phyloP scores from a whole-genome alignment of 148 eudicot genomes.

The Salicornia ramosissima region DNA sequence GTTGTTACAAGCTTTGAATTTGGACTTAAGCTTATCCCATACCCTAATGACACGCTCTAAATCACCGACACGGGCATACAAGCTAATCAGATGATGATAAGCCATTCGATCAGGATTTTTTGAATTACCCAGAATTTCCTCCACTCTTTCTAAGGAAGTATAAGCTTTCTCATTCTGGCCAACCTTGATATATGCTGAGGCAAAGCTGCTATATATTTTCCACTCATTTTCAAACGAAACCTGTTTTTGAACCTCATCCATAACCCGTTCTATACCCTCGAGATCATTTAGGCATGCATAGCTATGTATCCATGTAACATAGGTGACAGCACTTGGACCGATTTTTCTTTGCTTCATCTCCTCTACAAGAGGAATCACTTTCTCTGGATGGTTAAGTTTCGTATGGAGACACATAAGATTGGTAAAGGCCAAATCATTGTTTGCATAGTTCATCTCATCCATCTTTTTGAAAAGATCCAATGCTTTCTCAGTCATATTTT shows the following conservation, averaged over 20 bases:
- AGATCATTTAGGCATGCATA: slow-evolving; percentile 44
- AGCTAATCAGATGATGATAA: slow-evolving; percentile 49
- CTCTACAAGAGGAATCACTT: slow-evolving; percentile 43
- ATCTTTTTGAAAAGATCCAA: slow-evolving; percentile 50
- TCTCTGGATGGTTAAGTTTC: slow-evolving; percentile 55
- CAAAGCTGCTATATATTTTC: slow-evolving; percentile 57
- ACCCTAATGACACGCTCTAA: slow-evolving; percentile 38
- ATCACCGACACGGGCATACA: slow-evolving; percentile 45
- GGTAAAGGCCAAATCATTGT: slow-evolving; percentile 31
- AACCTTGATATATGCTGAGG: slow-evolving; percentile 36
- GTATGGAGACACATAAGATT: slow-evolving; percentile 57
- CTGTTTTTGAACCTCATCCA: slow-evolving; percentile 44
- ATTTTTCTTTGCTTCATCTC: slow-evolving; percentile 67
- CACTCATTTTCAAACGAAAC: slow-evolving; percentile 30
- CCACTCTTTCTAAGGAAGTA: slow-evolving; percentile 39
- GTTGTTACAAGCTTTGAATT: slow-evolving; percentile 31
- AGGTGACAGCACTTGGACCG: slow-evolving; percentile 27
- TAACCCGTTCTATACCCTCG: slow-evolving; percentile 57
- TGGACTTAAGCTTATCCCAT: slow-evolving; percentile 54
- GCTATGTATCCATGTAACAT: slow-evolving; percentile 50
- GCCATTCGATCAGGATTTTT: slow-evolving; percentile 26
- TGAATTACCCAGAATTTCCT: slow-evolving; percentile 29
- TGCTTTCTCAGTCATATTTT: slow-evolving; percentile 51
- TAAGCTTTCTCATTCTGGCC: slow-evolving; percentile 52
- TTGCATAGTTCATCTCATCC: slow-evolving; percentile 36